Percentiles rank a stretch among this genome's conserved stretches.
These are phyloP conservation scores for Starmerella floricola DNA, from an alignment of 805 yeast species.

Conservation along the genomic window DNA sequence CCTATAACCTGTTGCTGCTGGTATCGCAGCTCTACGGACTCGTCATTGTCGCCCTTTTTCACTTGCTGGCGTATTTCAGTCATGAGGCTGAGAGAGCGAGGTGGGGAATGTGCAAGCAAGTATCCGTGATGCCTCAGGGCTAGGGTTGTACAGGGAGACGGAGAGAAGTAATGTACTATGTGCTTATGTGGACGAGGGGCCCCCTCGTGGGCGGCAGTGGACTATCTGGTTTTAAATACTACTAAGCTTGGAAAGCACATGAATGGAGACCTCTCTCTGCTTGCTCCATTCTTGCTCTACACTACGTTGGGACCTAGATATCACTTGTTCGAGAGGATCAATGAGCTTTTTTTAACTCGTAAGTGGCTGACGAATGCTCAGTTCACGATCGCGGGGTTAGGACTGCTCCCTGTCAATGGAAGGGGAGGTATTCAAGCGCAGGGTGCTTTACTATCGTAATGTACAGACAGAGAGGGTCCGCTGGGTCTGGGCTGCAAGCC, in stretches of 20 bases:
- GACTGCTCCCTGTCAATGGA: neutral
- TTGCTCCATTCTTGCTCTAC: too few species aligned
- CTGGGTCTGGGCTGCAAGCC: too few species aligned
- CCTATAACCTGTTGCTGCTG: slow-evolving; percentile 85
- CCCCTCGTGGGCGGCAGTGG: too few species aligned
- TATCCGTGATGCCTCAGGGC: neutral
- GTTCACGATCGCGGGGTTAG: slow-evolving; percentile 12
- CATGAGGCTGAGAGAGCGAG: slow-evolving; percentile 9
- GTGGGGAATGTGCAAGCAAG: slow-evolving; percentile 7
- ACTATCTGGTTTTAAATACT: too few species aligned
- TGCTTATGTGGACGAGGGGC: slow-evolving; percentile 1
- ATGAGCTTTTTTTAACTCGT: slow-evolving; percentile 1
- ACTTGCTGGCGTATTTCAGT: slow-evolving; percentile 46
- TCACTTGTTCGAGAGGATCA: too few species aligned
- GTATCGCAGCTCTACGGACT: slow-evolving; percentile 50
- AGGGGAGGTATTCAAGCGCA: too few species aligned
- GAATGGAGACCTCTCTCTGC: too few species aligned
- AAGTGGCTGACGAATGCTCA: slow-evolving; percentile 1
- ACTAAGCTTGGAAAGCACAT: too few species aligned
- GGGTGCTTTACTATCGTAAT: too few species aligned
- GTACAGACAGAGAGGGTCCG: too few species aligned
- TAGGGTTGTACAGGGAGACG: neutral
- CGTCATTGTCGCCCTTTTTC: slow-evolving; percentile 60
- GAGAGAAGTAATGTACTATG: neutral
- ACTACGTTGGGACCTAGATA: too few species aligned